Conservation (phyloP, 495 filamentous ascomycete species). For the Aspergillus cristatus region DNA sequence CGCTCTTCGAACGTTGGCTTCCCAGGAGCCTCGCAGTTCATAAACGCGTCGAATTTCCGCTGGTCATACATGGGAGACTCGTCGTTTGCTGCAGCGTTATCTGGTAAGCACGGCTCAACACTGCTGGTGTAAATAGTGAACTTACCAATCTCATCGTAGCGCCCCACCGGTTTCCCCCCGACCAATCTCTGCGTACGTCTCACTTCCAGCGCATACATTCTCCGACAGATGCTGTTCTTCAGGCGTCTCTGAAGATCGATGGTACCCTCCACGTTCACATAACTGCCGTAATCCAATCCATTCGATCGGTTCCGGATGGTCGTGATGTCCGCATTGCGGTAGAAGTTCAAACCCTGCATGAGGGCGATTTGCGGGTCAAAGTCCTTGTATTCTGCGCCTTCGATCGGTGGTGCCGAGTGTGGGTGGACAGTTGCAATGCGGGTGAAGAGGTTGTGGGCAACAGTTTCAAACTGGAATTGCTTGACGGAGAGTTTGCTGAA, state of each 20-base stretch:
- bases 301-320: conserved; percentile 21
- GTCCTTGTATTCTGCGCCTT: conserved; percentile 33
- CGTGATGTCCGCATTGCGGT: conserved; percentile 25
- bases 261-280: conserved; percentile 31
- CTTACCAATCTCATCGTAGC: conserved; percentile 32
- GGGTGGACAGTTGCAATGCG: conserved; percentile 50
- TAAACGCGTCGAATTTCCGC: conserved; percentile 32
- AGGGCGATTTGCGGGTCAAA: conserved; percentile 35
- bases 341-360: conserved; percentile 33
- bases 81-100: conserved; percentile 20
- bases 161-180: conserved; percentile 25
- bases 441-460: conserved; percentile 49
- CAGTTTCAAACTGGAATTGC: conserved; percentile 50
- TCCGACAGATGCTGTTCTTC: conserved; percentile 31
- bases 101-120: conserved; percentile 2
- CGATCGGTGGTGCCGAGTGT: conserved; percentile 30
- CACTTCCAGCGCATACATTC: conserved; percentile 33
- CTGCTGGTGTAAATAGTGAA: neutral
- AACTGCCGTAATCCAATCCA: conserved; percentile 30
- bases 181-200: conserved; percentile 32
- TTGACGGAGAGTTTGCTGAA: conserved; percentile 52
- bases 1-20: conserved; percentile 33
- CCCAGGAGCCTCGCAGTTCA: conserved; percentile 33
- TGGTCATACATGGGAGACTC: conserved; percentile 20
- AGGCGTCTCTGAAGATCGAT: conserved; percentile 29